Conservation (phyloP, 2,329 filamentous ascomycete genomes). For the Colletotrichum cuscutae region DNA sequence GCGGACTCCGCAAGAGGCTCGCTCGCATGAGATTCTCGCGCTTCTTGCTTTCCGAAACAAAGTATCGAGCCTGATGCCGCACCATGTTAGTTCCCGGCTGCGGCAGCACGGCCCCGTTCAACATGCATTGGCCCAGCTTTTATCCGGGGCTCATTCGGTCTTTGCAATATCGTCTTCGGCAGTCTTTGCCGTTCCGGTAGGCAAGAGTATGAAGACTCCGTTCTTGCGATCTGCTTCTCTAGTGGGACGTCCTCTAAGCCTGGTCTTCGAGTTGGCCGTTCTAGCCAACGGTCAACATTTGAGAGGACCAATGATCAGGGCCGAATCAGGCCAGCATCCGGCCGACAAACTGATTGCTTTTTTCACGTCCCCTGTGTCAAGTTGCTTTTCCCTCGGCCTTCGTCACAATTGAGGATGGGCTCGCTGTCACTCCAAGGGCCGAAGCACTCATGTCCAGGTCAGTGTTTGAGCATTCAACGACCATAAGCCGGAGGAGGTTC, state of each 20-base stretch:
- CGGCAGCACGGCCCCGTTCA: conserved; percentile 23
- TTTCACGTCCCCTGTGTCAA: background rate
- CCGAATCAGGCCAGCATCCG: background rate
- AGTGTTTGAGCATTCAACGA: background rate
- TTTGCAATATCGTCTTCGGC: background rate
- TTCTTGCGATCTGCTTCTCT: background rate
- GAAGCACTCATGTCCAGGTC: background rate
- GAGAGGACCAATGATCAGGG: background rate
- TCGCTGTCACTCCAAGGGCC: background rate
- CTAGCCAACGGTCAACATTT: background rate
- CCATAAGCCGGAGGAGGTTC: background rate
- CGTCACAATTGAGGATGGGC: background rate
- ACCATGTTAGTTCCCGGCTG: conserved; percentile 21
- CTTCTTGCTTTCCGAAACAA: conserved; percentile 4
- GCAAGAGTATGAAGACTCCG: background rate
- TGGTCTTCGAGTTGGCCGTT: background rate
- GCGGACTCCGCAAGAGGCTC: conserved; percentile 20
- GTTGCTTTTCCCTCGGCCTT: background rate
- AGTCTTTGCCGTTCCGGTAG: background rate
- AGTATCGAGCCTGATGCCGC: conserved; percentile 10
- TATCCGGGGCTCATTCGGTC: background rate
- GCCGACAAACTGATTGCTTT: background rate
- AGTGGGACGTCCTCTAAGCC: background rate
- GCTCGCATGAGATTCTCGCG: conserved; percentile 6
- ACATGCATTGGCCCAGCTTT: conserved; percentile 20